Evolutionary conservation across 371 early-diverging fungal genomes (phyloP), one percentile per base, ranked within the genome.

Genomic region (Dichotomocladium elegans): DNA sequence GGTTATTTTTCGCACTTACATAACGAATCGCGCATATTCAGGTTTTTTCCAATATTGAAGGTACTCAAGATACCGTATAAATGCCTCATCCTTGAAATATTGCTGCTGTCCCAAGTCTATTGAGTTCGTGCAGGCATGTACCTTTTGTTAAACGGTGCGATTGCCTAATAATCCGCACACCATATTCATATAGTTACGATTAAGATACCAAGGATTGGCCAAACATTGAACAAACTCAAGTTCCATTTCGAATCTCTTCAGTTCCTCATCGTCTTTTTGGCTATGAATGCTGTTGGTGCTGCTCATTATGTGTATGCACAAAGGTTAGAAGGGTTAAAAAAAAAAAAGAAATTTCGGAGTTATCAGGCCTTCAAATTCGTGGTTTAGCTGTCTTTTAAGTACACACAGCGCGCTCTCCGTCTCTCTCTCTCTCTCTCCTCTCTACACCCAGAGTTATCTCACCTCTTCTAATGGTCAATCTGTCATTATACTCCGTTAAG

Each of bases 161-260:
- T 15, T 25, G 28, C 8, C 10, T 35, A 10, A 57, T 14, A 34
- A n/a, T n/a, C n/a, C n/a, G n/a, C n/a, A n/a, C 26, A 26, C 7
- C 19, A 28, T 27, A 7, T 4, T 15, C 19, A 24, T n/a, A n/a
- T 15, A 55, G 73, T 46, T 80, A 88, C 86, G 84, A 64, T 94
- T 91, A 25, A 96, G 72, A 53, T 95, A 96, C 86, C 87, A 87
- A 21, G 96, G 96, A 68, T 95, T 96, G n/a, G 95, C 80, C 14
- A 96, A 72, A 52, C 92, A 92, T 68, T 94, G 94, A 12, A 96
- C 81, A 75, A 96, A 96, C 74, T 96, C 96, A 21, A 96, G 82
- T 70, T 96, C 97, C 15, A 93, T 82, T 58, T 88, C 85, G 60
- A 94, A 95, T 37, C 51, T 8, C n/a, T n/a, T n/a, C n/a, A n/a